Conservation (phyloP, 805 yeast genomes). For the Saturnispora ahearnii region DNA sequence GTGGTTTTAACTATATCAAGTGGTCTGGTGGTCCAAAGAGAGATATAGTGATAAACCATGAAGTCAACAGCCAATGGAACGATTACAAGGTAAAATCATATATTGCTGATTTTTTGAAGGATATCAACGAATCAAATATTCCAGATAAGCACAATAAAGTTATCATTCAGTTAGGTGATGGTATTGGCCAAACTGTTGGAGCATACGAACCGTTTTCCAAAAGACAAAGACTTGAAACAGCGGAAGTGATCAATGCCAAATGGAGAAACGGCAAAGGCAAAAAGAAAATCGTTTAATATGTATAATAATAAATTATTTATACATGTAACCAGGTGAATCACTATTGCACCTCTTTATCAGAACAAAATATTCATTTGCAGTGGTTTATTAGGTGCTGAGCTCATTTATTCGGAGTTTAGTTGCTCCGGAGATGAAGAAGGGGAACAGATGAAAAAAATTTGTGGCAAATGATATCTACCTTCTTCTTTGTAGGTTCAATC, state of each 20-base stretch:
- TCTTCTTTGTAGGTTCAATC: not conserved
- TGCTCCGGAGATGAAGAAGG: not conserved
- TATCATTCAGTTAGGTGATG: constrained; percentile 59
- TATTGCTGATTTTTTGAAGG: constrained; percentile 42
- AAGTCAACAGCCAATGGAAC: constrained; percentile 42
- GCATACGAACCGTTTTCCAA: constrained; percentile 49
- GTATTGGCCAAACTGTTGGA: constrained; percentile 52
- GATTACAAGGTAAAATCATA: constrained; percentile 50
- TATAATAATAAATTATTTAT: not conserved
- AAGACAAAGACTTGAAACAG: constrained; percentile 52
- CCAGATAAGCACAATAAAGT: constrained; percentile 10
- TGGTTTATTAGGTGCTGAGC: not conserved
- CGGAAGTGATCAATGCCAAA: constrained; percentile 60
- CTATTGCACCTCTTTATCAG: no score
- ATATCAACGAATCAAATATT: constrained; percentile 28
- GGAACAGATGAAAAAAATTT: not conserved
- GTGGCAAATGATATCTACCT: not conserved
- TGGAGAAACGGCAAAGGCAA: constrained; percentile 39
- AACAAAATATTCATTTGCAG: no score
- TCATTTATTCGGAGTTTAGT: not conserved
- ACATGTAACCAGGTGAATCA: no score
- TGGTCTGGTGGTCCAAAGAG: constrained; percentile 43
- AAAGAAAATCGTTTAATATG: not conserved
- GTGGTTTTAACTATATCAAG: constrained; percentile 53
- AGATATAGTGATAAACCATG: constrained; percentile 33